These are phyloP conservation scores for Mucor velutinosus DNA, from an alignment of 371 early-diverging fungal genomes.

Conservation along the genomic window DNA sequence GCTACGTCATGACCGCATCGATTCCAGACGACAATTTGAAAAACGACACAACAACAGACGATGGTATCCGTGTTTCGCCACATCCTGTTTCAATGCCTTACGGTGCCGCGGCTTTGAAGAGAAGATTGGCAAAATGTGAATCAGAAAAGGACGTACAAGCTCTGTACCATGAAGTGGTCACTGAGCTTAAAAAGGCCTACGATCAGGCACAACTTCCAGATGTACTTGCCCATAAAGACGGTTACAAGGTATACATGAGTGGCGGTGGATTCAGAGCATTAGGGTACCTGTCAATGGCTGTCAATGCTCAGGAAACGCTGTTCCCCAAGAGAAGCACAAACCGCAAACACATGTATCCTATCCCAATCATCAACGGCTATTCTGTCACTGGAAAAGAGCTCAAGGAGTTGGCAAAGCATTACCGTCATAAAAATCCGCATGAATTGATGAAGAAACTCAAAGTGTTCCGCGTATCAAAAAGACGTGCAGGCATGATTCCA, in stretches of 20 bases:
- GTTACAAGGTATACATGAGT: slow-evolving; percentile 57
- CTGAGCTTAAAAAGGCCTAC: slow-evolving; percentile 26
- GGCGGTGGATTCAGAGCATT: slow-evolving; percentile 66
- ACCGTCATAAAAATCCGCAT: slow-evolving; percentile 33
- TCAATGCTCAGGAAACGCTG: slow-evolving; percentile 12
- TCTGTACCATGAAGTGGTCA: slow-evolving; percentile 48
- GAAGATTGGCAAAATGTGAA: slow-evolving; percentile 35
- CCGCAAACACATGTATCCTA: slow-evolving; percentile 48
- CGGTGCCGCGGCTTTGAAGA: slow-evolving; percentile 61
- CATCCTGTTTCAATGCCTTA: slow-evolving; percentile 66
- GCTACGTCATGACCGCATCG: slow-evolving; percentile 47
- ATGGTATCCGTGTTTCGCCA: slow-evolving; percentile 35
- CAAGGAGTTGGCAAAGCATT: slow-evolving; percentile 35
- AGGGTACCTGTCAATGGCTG: slow-evolving; percentile 63
- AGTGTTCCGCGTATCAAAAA: slow-evolving; percentile 59
- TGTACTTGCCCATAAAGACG: slow-evolving; percentile 36
- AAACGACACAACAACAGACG: not conserved
- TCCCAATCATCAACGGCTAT: slow-evolving; percentile 67
- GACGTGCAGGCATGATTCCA: slow-evolving; percentile 63
- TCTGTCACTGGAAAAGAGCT: slow-evolving; percentile 45
- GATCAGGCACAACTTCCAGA: slow-evolving; percentile 38
- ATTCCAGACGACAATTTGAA: not conserved
- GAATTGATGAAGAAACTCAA: slow-evolving; percentile 37
- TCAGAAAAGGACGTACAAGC: slow-evolving; percentile 28
- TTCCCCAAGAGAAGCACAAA: slow-evolving; percentile 15